Evolutionary conservation across 2,329 filamentous ascomycete genomes (phyloP).

Genomic region (Calonectria honghensis): DNA sequence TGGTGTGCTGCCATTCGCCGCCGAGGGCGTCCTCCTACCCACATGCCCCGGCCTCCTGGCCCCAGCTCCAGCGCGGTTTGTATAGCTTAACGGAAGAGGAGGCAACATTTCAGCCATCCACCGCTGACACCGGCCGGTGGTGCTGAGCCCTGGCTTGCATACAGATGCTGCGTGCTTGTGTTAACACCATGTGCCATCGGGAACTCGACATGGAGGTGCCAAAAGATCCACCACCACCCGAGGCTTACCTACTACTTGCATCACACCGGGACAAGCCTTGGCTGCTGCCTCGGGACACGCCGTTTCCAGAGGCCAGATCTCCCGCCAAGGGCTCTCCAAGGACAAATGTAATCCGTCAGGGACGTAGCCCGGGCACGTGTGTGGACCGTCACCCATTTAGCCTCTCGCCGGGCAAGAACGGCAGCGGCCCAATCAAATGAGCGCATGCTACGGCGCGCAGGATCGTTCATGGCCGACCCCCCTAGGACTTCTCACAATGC

Average conservation of each 20-base stretch:
- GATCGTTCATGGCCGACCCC: slow-evolving; percentile 3
- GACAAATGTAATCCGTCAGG: slow-evolving; percentile 7
- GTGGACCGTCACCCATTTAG: slow-evolving; percentile 8
- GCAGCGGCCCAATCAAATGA: slow-evolving; percentile 11
- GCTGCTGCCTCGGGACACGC: slow-evolving; percentile 11
- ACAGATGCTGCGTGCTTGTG: slow-evolving; percentile 25
- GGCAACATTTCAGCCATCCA: slow-evolving; percentile 28
- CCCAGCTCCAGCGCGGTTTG: slow-evolving; percentile 43
- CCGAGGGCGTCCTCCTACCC: slow-evolving; percentile 48
- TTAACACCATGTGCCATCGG: slow-evolving; percentile 25
- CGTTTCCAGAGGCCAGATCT: slow-evolving; percentile 25
- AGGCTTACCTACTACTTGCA: slow-evolving; percentile 5
- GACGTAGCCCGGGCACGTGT: not conserved
- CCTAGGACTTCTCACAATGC: slow-evolving; percentile 38
- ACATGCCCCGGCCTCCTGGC: slow-evolving; percentile 48
- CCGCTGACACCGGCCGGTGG: slow-evolving; percentile 31
- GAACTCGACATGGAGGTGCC: slow-evolving; percentile 22
- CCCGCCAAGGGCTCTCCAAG: not conserved
- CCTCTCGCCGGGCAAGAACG: slow-evolving; percentile 3
- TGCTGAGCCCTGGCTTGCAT: slow-evolving; percentile 7
- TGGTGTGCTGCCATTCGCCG: slow-evolving; percentile 51
- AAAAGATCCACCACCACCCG: slow-evolving; percentile 21
- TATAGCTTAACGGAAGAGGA: slow-evolving; percentile 28
- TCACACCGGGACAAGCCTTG: slow-evolving; percentile 29
- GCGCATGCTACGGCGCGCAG: slow-evolving; percentile 25